phyloP scores from a whole-genome alignment of 225 moss, liverwort and hornwort genomes.

The Antitrichia curtipendula region DNA sequence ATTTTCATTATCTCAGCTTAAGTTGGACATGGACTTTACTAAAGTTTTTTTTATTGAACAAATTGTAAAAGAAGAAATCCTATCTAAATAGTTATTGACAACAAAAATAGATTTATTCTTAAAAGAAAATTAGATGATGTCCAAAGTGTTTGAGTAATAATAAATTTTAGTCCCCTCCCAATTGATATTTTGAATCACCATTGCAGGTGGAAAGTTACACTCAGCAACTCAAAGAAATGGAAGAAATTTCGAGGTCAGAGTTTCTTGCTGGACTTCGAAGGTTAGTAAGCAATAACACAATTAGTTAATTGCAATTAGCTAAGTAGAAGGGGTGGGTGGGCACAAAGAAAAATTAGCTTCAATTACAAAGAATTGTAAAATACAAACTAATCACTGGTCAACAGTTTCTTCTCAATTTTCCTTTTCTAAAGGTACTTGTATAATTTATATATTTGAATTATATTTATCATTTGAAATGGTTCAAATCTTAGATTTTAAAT shows the following conservation, averaged over 20 bases:
- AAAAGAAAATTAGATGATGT: no score
- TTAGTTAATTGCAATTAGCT: no score
- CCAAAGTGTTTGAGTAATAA: neutral
- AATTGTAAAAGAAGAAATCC: neutral
- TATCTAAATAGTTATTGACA: neutral
- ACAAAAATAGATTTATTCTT: no score
- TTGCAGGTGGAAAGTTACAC: slow-evolving; percentile 6
- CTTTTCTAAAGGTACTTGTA: no score
- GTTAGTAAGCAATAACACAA: neutral
- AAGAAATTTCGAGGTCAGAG: neutral
- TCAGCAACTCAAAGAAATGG: slow-evolving; percentile 11
- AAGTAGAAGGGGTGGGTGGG: no score
- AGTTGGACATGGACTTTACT: neutral
- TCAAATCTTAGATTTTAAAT: neutral
- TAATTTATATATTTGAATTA: neutral
- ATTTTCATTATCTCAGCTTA: no score
- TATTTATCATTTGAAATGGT: neutral
- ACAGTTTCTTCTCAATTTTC: neutral
- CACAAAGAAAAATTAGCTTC: neutral
- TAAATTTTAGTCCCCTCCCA: accelerated
- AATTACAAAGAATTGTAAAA: neutral
- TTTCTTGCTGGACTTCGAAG: slow-evolving; percentile 22
- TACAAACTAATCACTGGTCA: neutral
- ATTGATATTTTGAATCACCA: neutral
- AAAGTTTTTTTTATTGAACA: neutral